A percentile compares a stretch with the other conserved stretches of the same genome.
These are phyloP conservation scores for Inonotus obliquus DNA, from an alignment of 1,284 basidiomycete genomes.

Conservation along the genomic window DNA sequence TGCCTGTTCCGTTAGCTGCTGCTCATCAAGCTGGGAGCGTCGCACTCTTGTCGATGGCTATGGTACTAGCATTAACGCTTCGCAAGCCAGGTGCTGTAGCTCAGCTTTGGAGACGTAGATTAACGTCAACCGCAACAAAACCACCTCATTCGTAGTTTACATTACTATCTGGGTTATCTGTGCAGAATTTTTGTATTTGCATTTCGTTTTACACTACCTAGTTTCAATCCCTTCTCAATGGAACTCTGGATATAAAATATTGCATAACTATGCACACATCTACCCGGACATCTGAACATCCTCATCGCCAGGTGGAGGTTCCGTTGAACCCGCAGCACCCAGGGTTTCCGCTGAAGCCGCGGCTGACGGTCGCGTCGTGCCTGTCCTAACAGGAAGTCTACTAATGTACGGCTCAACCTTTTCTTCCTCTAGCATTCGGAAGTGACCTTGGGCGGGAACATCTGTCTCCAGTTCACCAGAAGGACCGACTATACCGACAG, in stretches of 20 bases:
- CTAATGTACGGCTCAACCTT: slow-evolving; percentile 65
- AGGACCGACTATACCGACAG: slow-evolving; percentile 85
- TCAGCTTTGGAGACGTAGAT: slow-evolving; percentile 46
- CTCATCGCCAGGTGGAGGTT: slow-evolving; percentile 45
- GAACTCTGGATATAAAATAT: slow-evolving; percentile 2
- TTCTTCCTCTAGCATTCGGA: slow-evolving; percentile 80
- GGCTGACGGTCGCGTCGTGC: slow-evolving; percentile 28
- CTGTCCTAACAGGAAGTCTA: slow-evolving; percentile 65
- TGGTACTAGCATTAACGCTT: slow-evolving; percentile 72
- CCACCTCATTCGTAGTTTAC: background rate
- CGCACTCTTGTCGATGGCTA: slow-evolving; percentile 78
- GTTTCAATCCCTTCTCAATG: slow-evolving; percentile 1
- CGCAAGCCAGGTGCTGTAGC: slow-evolving; percentile 70
- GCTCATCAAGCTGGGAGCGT: slow-evolving; percentile 95
- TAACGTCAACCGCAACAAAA: background rate
- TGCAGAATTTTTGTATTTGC: slow-evolving; percentile 4
- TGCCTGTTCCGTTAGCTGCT: slow-evolving; percentile 89
- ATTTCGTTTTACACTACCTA: background rate
- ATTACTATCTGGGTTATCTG: slow-evolving; percentile 3
- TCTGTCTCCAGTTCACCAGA: slow-evolving; percentile 52
- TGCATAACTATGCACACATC: slow-evolving; percentile 13
- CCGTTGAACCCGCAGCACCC: slow-evolving; percentile 26
- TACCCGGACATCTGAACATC: slow-evolving; percentile 81
- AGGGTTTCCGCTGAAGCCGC: slow-evolving; percentile 31
- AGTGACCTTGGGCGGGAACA: slow-evolving; percentile 48